Base-by-base conservation (phyloP, 2,329 filamentous ascomycete species). In the Zymoseptoria pseudotritici region DNA sequence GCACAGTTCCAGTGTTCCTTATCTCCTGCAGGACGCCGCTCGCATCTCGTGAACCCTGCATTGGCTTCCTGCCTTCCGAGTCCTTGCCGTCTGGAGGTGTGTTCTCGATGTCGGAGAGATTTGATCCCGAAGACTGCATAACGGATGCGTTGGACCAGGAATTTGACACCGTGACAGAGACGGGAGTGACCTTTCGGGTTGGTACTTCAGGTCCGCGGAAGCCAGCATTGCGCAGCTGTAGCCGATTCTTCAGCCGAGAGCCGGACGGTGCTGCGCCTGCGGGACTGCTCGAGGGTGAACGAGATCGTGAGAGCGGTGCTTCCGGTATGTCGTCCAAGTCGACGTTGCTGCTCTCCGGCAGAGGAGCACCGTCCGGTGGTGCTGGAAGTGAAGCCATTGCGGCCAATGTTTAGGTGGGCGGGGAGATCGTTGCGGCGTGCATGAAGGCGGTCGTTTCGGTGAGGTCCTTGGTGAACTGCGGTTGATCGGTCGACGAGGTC, bases 171-270 rank as follows among this genome's bases (percentile, higher is more conserved):
- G 61, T 63, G 13, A n/a, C 36, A 1, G 36, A 46, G 13, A 13
- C 67, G n/a, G 71, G 72, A 20, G 72, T 72, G 21, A 73, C 68
- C 29, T 70, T 71, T 49, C 71, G 64, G 20, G 66, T 59, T 3
- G 70, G 66, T 54, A 74, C 51, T 5, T 67, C 61, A 26, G 67
- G 62, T 9, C 61, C 72, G n/a, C 69, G 66, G 53, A 74, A 74
- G 51, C 71, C 71, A 29, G 70, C 70, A 65, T 72, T 73, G 55
- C 72, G 66, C 19, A 73, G 66, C 59, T 74, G 71, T 51, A 74
- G 61, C 42, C 69, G 64, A 42, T 69, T 63, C 19, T 69, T 66
- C 31, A 69, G 68, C 46, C 67, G 59, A 24, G 65, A 67, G 20
- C 46, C 53, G n/a, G 50, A 55, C 13, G 36, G 36, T 46, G 36